Base-by-base conservation (phyloP, 306 rosid genomes). In the Fragaria ananassa region DNA sequence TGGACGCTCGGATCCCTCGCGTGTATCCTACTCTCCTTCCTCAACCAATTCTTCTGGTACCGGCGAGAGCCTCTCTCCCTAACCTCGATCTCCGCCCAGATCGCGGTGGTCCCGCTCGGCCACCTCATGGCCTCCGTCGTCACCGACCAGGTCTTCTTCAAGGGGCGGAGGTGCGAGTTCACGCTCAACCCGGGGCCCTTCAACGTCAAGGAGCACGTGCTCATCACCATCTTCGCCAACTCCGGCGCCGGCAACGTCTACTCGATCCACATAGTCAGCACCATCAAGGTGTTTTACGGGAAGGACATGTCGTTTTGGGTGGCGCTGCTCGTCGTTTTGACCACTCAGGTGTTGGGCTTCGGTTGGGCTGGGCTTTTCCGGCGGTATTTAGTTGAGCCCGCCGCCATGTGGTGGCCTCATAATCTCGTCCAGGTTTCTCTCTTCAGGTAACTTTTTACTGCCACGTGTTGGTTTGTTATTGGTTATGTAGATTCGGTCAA, bases 401-500 rank as follows among this genome's bases (percentile, higher is more conserved):
- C 96, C 0, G 83, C 88, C 50, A 93, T 89, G 96, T 93, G 97
- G 97, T 93, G 96, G 97, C 97, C 96, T 0, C 91, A 90, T 25
- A 93, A 93, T 71, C 92, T 93, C 0, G 96, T 93, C 1, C 96
- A 89, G 61, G 97, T 93, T 41, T 93, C 97, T 3, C 92, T 93
- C n/a, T 93, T 86, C 91, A 89, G 91, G 91, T 87, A 69, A 4
- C n/a, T 27, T 35, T 53, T 6, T 39, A 5, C 1, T 5, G 9
- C 46, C 65, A 51, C 65, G 47, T 51, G 64, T 51, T n/a, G 19
- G 4, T 29, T 7, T 14, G 2, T 45, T 6, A 17, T 19, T 17
- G 46, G 14, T 15, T 5, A 1, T 15, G n/a, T 4, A 70, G 70
- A 35, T 35, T 21, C 29, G 0, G 1, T 8, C 60, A 2, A 21